Percentiles rank a stretch among this genome's conserved stretches.
Conservation (phyloP, 2,329 filamentous ascomycete genomes). For the Calonectria pseudoreteaudii region DNA sequence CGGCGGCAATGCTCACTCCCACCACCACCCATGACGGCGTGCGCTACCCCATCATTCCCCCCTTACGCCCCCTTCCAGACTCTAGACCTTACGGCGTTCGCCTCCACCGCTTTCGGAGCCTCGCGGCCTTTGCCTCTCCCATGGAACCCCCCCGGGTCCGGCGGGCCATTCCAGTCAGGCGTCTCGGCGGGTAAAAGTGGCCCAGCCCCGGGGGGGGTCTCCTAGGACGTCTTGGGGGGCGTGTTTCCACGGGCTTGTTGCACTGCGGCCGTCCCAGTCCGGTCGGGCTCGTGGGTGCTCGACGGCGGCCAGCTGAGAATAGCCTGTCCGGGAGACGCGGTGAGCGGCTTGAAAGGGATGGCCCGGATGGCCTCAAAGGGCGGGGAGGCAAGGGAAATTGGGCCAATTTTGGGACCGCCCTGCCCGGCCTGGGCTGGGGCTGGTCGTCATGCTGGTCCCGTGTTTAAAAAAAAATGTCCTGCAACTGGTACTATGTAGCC, state of each 20-base stretch:
- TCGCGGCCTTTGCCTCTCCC: constrained; percentile 31
- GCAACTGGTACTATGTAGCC: constrained; percentile 1
- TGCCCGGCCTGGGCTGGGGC: constrained; percentile 18
- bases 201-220: constrained; percentile 28
- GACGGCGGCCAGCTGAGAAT: constrained; percentile 7
- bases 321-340: constrained; percentile 19
- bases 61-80: constrained; percentile 3
- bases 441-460: constrained; percentile 22
- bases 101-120: constrained; percentile 47
- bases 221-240: constrained; percentile 28
- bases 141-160: constrained; percentile 28
- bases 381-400: constrained; percentile 25
- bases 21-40: not conserved
- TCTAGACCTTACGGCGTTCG: constrained; percentile 12
- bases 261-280: constrained; percentile 10
- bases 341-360: constrained; percentile 25
- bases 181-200: constrained; percentile 44
- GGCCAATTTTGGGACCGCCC: constrained; percentile 25
- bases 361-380: constrained; percentile 8
- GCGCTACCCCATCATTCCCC: constrained; percentile 9
- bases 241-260: constrained; percentile 38
- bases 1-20: constrained; percentile 31
- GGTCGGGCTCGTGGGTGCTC: constrained; percentile 16
- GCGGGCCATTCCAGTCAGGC: constrained; percentile 38
- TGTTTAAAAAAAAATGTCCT: constrained; percentile 17